Evolutionary conservation across 768 basidiomycete species (phyloP).

Genomic region (Tylopilus plumbeoviolaceoides): DNA sequence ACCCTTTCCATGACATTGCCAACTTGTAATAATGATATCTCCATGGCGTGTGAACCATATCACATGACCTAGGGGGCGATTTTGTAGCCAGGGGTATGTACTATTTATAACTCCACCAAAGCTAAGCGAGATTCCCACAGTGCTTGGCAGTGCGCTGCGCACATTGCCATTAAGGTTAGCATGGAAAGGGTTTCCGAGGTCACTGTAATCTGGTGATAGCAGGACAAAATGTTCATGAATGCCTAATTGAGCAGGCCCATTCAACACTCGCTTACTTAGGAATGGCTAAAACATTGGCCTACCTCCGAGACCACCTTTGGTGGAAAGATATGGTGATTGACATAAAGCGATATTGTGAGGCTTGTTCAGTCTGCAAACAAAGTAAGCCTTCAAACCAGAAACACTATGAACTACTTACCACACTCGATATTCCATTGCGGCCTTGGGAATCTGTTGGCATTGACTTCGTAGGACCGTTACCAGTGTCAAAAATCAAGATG

Average conservation of each 20-base stretch:
- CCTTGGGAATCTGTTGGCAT: constrained; percentile 20
- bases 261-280: constrained; percentile 29
- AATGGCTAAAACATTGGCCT: too few relatives aligned
- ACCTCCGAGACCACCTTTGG: constrained; percentile 11
- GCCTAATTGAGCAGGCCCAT: constrained; percentile 36
- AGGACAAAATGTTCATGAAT: constrained; percentile 23
- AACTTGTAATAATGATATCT: too few relatives aligned
- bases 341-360: neutral
- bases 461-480: constrained; percentile 39
- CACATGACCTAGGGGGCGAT: too few relatives aligned
- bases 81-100: too few relatives aligned
- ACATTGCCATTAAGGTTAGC: too few relatives aligned
- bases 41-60: too few relatives aligned
- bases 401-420: constrained; percentile 26
- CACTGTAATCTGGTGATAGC: neutral
- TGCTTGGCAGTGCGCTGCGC: too few relatives aligned
- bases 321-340: constrained; percentile 36
- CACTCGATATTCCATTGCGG: constrained; percentile 19
- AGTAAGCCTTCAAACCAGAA: constrained; percentile 23
- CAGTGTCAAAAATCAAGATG: constrained; percentile 9
- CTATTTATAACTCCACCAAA: too few relatives aligned
- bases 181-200: too few relatives aligned
- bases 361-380: neutral
- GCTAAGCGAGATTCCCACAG: too few relatives aligned
- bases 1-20: too few relatives aligned